A percentile compares a stretch with the other conserved stretches of the same genome.
Evolutionary conservation across 331 rosid genomes (phyloP).

Genomic region (Saraca asoca): DNA sequence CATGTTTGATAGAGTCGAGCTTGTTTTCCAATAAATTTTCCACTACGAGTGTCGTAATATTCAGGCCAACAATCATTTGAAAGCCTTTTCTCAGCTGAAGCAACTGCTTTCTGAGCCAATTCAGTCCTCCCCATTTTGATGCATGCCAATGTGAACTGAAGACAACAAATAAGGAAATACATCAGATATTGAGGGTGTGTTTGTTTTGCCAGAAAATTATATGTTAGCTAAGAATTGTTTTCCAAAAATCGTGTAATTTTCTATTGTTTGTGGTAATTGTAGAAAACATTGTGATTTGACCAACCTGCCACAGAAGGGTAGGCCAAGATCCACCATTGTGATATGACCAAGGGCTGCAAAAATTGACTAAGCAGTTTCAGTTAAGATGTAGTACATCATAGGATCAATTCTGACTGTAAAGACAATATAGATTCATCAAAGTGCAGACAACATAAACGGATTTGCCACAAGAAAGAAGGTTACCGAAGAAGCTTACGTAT

Average conservation of each 20-base stretch:
- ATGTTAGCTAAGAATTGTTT: no score
- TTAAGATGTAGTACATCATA: background rate
- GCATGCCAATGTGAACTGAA: constrained; percentile 94
- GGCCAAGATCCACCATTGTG: constrained; percentile 99
- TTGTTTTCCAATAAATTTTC: constrained; percentile 89
- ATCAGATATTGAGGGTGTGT: constrained; percentile 1
- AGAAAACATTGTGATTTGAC: no score
- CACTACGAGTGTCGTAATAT: constrained; percentile 83
- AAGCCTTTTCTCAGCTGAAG: constrained; percentile 77
- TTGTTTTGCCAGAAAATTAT: no score
- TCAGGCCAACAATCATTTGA: constrained; percentile 84
- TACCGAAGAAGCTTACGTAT: constrained; percentile 61
- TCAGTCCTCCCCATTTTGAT: constrained; percentile 80
- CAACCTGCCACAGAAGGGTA: constrained; percentile 95
- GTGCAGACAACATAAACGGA: background rate
- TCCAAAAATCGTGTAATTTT: no score
- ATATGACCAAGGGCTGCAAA: constrained; percentile 93
- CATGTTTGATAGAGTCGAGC: constrained; percentile 83
- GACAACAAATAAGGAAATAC: background rate
- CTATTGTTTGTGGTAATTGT: no score
- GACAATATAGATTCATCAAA: constrained; percentile 8
- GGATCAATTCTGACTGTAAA: constrained; percentile 19
- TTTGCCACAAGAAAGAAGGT: constrained; percentile 6
- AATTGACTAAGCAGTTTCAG: constrained; percentile 30
- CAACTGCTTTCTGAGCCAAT: constrained; percentile 76